Conservation (phyloP, 495 filamentous ascomycete species). For the Aspergillus indologenus region DNA sequence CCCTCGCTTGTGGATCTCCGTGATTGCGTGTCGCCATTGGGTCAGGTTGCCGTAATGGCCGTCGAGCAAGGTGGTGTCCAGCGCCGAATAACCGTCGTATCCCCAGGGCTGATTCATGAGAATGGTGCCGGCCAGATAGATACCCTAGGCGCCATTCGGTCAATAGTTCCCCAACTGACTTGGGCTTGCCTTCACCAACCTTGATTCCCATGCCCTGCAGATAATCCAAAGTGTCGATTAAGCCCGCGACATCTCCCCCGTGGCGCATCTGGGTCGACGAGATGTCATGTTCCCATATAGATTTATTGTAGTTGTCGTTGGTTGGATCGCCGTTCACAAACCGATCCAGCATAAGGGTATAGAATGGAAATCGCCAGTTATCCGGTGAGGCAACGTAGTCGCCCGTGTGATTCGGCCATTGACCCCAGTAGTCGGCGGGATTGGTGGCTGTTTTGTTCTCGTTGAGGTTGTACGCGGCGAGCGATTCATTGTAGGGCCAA, state of each 20-base stretch:
- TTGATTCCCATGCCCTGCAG: conserved; percentile 73
- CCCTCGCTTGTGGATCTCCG: conserved; percentile 59
- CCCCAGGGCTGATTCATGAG: conserved; percentile 72
- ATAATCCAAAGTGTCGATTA: conserved; percentile 67
- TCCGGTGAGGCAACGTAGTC: conserved; percentile 54
- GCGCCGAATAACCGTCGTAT: conserved; percentile 61
- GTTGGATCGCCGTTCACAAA: conserved; percentile 69
- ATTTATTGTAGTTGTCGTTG: conserved; percentile 69
- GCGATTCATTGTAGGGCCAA: conserved; percentile 52
- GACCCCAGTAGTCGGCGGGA: conserved; percentile 56
- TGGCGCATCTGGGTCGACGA: conserved; percentile 68
- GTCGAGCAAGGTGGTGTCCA: conserved; percentile 68
- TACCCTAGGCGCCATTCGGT: conserved; percentile 32
- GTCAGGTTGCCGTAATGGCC: conserved; percentile 64
- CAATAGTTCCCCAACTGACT: too few species aligned
- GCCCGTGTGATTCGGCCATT: conserved; percentile 46
- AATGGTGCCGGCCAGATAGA: conserved; percentile 67
- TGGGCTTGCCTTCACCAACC: conserved; percentile 25
- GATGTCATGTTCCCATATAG: conserved; percentile 64
- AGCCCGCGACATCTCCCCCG: conserved; percentile 65
- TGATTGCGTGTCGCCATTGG: conserved; percentile 59
- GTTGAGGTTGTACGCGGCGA: conserved; percentile 59
- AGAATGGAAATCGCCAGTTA: conserved; percentile 71
- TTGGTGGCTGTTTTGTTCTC: conserved; percentile 52
- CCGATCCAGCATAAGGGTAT: conserved; percentile 65